phyloP scores from a whole-genome alignment of 2,329 filamentous ascomycete genomes.

The Phyllosticta ampelicida region DNA sequence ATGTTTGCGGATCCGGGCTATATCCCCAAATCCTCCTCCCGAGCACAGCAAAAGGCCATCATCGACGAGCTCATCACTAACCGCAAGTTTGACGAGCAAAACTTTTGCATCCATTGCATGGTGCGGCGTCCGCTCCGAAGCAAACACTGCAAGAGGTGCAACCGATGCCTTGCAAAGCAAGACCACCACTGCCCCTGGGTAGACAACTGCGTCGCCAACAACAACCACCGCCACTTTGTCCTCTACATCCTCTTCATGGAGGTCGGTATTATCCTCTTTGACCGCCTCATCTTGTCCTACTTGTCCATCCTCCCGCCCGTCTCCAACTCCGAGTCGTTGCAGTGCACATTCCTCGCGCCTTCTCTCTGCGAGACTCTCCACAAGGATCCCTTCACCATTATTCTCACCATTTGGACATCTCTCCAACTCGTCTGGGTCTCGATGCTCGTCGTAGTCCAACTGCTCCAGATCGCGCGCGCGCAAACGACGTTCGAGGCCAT shows the following conservation, averaged over 20 bases:
- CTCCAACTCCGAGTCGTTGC: conserved; percentile 1
- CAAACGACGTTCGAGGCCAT: conserved; percentile 97
- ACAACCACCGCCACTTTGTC: conserved; percentile 94
- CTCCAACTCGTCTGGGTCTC: conserved; percentile 89
- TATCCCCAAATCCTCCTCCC: conserved; percentile 80
- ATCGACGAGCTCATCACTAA: conserved; percentile 76
- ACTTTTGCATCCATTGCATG: conserved; percentile 94
- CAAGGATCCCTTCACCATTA: conserved; percentile 72
- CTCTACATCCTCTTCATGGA: conserved; percentile 75
- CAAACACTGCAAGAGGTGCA: conserved; percentile 89
- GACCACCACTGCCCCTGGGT: conserved; percentile 99
- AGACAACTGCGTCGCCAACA: conserved; percentile 88
- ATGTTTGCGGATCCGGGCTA: conserved; percentile 89
- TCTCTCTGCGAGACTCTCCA: conserved; percentile 65
- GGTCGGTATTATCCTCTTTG: conserved; percentile 59
- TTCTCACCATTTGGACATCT: conserved; percentile 67
- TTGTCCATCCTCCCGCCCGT: conserved; percentile 44
- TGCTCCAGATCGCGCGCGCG: conserved; percentile 82
- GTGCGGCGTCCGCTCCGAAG: conserved; percentile 82
- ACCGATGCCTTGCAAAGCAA: conserved; percentile 88
- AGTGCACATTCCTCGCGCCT: conserved; percentile 64
- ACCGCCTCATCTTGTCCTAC: conserved; percentile 54
- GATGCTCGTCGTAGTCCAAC: conserved; percentile 93
- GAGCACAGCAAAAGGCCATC: conserved; percentile 77
- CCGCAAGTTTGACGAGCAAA: conserved; percentile 87